Evolutionary conservation across 441 rosid genomes (phyloP), one percentile per base, ranked within the genome.

Genomic region (Jatropha podagrica): DNA sequence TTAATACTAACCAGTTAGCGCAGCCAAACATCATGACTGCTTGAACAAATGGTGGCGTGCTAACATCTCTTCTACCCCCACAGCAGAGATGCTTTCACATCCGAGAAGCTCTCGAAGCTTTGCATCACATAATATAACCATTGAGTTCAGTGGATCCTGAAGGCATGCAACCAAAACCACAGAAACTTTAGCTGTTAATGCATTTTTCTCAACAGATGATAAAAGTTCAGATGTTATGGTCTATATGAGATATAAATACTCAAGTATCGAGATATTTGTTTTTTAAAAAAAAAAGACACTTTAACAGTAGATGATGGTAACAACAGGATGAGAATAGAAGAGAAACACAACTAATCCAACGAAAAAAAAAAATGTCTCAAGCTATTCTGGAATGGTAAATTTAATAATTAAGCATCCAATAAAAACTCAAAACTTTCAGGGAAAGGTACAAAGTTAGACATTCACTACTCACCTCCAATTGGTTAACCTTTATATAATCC

Each of bases 31-130:
- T 89, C 85, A 94, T 52, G 91, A 85, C 74, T 54, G 84, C 81
- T 84, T 88, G 79, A 83, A 83, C 77, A 92, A 87, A 84, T 90
- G 95, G 79, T 87, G 89, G 46, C 90, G 89, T 4, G 87, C 85
- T 78, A 92, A 76, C 85, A 81, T 80, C 86, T 89, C 92, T 20
- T 82, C 85, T 68, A 92, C 85, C 78, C 95, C 97, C 83, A 90
- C 84, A 27, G 94, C 93, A 82, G 97, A 88, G 41, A 95, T 90
- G 90, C 92, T 89, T 78, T 95, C 93, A 76, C 98, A 91, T 76
- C 97, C 96, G 61, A 95, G 90, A 73, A 95, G 97, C 65, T 90
- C 95, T 0, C 76, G 80, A 67, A 95, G 97, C 88, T 91, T 93
- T 69, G 74, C 91, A 78, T 95, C 97, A 77, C 99, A 95, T 68